Conservation (phyloP, 768 basidiomycete species). For the Cystofilobasidium bisporidii region DNA sequence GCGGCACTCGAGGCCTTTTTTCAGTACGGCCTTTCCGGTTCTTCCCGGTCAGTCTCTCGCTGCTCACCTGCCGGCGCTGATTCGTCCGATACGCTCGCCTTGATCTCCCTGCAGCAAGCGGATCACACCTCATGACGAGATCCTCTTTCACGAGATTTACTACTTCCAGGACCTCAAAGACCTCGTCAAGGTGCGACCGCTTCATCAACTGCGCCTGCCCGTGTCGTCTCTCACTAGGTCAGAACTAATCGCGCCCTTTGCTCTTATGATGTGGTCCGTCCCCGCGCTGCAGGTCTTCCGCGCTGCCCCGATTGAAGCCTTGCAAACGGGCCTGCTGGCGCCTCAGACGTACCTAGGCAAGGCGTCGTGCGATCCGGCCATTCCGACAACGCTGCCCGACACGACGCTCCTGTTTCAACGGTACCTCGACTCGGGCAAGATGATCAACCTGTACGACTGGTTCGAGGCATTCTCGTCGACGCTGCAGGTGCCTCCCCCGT, state of each 20-base stretch:
- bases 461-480: constrained; percentile 63
- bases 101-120: neutral
- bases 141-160: constrained; percentile 24
- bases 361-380: constrained; percentile 14
- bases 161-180: constrained; percentile 22
- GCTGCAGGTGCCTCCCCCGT: constrained; percentile 44
- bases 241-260: no score
- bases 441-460: constrained; percentile 85
- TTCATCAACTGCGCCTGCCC: no score
- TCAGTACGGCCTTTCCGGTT: neutral
- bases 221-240: no score
- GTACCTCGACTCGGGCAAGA: constrained; percentile 66
- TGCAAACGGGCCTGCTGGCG: constrained; percentile 23
- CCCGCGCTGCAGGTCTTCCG: constrained; percentile 15
- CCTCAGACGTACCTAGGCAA: constrained; percentile 24
- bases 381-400: constrained; percentile 51
- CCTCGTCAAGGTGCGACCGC: constrained; percentile 10
- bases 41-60: neutral
- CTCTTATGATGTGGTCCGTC: no score
- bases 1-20: constrained; percentile 2
- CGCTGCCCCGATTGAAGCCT: constrained; percentile 20
- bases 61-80: neutral
- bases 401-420: constrained; percentile 64
- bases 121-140: constrained; percentile 1
- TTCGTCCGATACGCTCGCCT: no score